phyloP scores from a whole-genome alignment of 2,329 filamentous ascomycete species.

The Fusarium nanum region DNA sequence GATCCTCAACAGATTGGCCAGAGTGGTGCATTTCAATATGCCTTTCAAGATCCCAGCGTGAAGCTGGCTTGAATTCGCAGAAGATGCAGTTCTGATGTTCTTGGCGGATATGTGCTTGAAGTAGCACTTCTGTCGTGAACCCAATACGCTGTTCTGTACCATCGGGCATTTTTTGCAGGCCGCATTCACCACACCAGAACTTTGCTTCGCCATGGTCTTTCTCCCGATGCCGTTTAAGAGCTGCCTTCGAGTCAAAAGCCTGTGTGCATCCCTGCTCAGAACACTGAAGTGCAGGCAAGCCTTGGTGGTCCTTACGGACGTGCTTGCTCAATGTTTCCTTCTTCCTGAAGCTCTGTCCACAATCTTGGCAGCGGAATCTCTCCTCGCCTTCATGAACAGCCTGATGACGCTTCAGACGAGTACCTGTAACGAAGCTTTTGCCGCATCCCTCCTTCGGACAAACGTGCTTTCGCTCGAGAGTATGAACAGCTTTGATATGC shows the following conservation, averaged over 20 bases:
- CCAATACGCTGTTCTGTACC: conserved; percentile 59
- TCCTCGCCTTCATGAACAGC: conserved; percentile 81
- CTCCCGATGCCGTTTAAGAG: conserved; percentile 77
- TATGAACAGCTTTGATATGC: conserved; percentile 86
- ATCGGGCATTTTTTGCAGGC: conserved; percentile 53
- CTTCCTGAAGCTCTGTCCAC: conserved; percentile 85
- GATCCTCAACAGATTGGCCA: conserved; percentile 68
- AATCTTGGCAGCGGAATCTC: conserved; percentile 79
- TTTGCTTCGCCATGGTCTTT: conserved; percentile 75
- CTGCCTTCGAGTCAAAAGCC: conserved; percentile 78
- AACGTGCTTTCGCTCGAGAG: conserved; percentile 73
- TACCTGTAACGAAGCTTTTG: conserved; percentile 85
- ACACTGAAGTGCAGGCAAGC: conserved; percentile 78
- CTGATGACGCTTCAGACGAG: conserved; percentile 79
- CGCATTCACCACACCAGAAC: conserved; percentile 83
- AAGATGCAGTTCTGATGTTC: conserved; percentile 81
- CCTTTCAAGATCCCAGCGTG: conserved; percentile 74
- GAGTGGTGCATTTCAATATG: conserved; percentile 85
- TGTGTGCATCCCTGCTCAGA: conserved; percentile 68
- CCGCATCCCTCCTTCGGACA: conserved; percentile 80
- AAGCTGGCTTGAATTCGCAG: conserved; percentile 76
- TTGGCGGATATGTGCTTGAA: conserved; percentile 78
- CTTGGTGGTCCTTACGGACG: conserved; percentile 79
- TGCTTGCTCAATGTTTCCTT: conserved; percentile 87
- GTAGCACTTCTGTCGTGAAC: conserved; percentile 77